phyloP scores from a whole-genome alignment of 768 basidiomycete species.

The Lactarius indigo region DNA sequence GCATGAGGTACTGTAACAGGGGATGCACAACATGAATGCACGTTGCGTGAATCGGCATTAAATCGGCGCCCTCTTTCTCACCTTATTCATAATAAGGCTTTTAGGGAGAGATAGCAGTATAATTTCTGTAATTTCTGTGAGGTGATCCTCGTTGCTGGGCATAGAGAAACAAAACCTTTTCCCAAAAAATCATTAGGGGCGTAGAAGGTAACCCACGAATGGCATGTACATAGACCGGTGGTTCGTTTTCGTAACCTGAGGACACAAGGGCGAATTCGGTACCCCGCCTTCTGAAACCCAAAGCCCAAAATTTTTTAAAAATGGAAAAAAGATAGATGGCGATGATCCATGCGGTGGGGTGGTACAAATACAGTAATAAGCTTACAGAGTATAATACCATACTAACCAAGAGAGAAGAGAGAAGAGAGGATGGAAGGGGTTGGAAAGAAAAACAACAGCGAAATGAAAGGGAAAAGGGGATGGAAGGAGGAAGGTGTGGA shows the following conservation, averaged over 20 bases:
- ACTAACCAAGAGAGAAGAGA: not conserved
- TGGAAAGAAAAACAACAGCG: not conserved
- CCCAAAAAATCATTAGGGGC: too few relatives aligned
- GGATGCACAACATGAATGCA: too few relatives aligned
- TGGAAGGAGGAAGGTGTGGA: too few relatives aligned
- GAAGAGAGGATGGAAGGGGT: not conserved
- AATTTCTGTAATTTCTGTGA: too few relatives aligned
- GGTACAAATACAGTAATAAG: conserved; percentile 17
- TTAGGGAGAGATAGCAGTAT: too few relatives aligned
- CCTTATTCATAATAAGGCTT: too few relatives aligned
- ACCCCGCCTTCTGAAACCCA: not conserved
- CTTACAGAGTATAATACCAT: conserved; percentile 13
- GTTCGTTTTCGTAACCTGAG: not conserved
- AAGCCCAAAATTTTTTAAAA: not conserved
- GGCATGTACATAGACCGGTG: not conserved
- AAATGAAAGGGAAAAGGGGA: not conserved
- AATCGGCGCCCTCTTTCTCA: too few relatives aligned
- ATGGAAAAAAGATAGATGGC: not conserved
- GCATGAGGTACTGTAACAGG: too few relatives aligned
- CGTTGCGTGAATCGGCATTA: too few relatives aligned
- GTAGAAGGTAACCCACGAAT: not conserved
- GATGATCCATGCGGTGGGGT: conserved; percentile 3
- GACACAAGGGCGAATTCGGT: not conserved
- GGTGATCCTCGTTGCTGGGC: too few relatives aligned
- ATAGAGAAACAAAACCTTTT: not conserved